Conservation (phyloP, 164 flowering plant species). For the Malania oleifera region DNA sequence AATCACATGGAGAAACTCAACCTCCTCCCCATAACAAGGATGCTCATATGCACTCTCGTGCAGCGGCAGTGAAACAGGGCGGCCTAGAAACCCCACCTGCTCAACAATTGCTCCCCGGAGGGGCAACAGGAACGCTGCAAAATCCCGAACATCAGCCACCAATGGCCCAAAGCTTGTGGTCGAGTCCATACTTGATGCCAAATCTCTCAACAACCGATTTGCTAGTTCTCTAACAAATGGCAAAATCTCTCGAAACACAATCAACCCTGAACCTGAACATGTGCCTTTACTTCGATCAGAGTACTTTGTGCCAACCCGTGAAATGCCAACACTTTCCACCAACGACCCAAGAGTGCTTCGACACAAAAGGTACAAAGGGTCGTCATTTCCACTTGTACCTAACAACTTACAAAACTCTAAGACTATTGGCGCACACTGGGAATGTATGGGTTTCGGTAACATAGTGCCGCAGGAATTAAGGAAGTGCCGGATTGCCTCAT, state of each 20-base stretch:
- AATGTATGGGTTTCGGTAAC: conserved; percentile 24
- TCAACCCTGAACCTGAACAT: too few relatives aligned
- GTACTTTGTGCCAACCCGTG: conserved; percentile 5
- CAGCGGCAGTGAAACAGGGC: conserved; percentile 28
- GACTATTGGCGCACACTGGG: conserved; percentile 43
- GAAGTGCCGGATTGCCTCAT: conserved; percentile 46
- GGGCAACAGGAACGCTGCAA: conserved; percentile 48
- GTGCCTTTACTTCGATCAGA: conserved; percentile 18
- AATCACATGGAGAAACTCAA: conserved; percentile 35
- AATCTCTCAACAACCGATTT: conserved; percentile 28
- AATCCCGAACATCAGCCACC: conserved; percentile 43
- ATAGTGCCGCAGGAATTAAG: conserved; percentile 19
- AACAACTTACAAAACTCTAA: conserved; percentile 80
- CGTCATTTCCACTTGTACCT: conserved; percentile 27
- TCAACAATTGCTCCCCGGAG: conserved; percentile 33
- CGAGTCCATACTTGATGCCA: conserved; percentile 26
- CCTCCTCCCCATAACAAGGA: conserved; percentile 29
- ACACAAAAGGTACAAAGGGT: conserved; percentile 43
- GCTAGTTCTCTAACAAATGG: conserved; percentile 70
- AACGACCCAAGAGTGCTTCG: conserved; percentile 57
- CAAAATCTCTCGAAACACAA: conserved; percentile 41
- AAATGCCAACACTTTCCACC: conserved; percentile 39
- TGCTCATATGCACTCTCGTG: conserved; percentile 12
- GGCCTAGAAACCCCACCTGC: conserved; percentile 21
- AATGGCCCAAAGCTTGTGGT: conserved; percentile 7